Evolutionary conservation across 495 filamentous ascomycete species (phyloP).

Genomic region (Daldinia loculata): DNA sequence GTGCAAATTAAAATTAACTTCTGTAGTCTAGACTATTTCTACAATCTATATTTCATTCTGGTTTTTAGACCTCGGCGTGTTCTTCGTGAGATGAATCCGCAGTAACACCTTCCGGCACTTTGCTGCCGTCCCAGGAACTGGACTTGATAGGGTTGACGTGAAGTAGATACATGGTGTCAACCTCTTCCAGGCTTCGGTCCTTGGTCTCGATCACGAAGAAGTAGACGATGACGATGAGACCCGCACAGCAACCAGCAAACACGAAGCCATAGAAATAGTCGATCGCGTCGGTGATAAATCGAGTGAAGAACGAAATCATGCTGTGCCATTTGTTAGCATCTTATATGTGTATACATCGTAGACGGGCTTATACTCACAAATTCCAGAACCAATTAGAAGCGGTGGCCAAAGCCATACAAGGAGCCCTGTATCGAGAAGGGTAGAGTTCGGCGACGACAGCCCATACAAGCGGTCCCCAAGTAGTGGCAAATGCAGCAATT

Average conservation of each 20-base stretch:
- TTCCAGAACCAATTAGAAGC: conserved; percentile 91
- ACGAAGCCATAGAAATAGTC: conserved; percentile 85
- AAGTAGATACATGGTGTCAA: conserved; percentile 86
- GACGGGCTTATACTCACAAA: conserved; percentile 69
- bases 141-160: conserved; percentile 75
- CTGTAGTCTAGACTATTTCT: conserved; percentile 5
- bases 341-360: conserved; percentile 49
- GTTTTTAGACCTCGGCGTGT: conserved; percentile 18
- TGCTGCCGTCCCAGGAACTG: conserved; percentile 56
- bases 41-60: conserved; percentile 15
- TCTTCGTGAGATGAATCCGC: conserved; percentile 31
- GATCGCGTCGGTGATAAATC: conserved; percentile 78
- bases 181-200: conserved; percentile 63
- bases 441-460: conserved; percentile 82
- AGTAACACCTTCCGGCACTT: conserved; percentile 32
- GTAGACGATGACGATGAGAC: conserved; percentile 76
- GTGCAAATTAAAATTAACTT: conserved; percentile 16
- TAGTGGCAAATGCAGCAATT: conserved; percentile 67
- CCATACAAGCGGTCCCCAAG: conserved; percentile 90
- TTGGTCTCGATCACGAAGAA: conserved; percentile 73
- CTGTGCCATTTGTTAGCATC: conserved; percentile 58
- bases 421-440: conserved; percentile 77
- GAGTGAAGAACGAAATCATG: conserved; percentile 77
- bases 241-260: conserved; percentile 77
- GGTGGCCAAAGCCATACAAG: conserved; percentile 79